These are phyloP conservation scores for Diplotaxis tenuifolia DNA, from an alignment of 345 rosid species.

Conservation along the genomic window DNA sequence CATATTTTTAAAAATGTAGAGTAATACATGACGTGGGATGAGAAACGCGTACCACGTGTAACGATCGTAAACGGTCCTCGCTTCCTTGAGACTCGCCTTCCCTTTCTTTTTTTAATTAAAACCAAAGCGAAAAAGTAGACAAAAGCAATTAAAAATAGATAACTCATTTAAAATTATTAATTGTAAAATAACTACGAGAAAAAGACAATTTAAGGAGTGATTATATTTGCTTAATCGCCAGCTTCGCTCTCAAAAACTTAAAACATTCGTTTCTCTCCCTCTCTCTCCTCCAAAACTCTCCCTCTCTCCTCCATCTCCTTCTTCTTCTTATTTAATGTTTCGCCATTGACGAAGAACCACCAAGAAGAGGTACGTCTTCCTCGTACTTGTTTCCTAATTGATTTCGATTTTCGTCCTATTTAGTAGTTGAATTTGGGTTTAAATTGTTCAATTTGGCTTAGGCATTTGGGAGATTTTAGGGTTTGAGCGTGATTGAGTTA, in stretches of 20 bases:
- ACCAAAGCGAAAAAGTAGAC: slow-evolving; percentile 29
- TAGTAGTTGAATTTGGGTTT: neutral
- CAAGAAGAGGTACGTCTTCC: slow-evolving; percentile 30
- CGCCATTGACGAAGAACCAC: slow-evolving; percentile 29
- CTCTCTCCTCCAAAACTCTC: neutral
- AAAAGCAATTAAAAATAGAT: slow-evolving; percentile 16
- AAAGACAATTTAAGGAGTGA: slow-evolving; percentile 28
- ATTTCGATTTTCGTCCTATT: neutral
- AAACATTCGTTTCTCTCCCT: slow-evolving; percentile 17
- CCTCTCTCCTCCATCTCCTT: slow-evolving; percentile 6
- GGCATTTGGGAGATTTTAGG: slow-evolving; percentile 2
- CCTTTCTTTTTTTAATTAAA: slow-evolving; percentile 5
- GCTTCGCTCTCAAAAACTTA: slow-evolving; percentile 6
- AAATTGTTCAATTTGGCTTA: slow-evolving; percentile 14
- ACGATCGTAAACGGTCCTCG: neutral
- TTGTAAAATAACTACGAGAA: slow-evolving; percentile 2
- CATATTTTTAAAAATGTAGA: neutral
- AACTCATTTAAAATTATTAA: neutral
- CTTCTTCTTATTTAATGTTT: neutral
- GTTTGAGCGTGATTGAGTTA: slow-evolving; percentile 1
- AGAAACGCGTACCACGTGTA: slow-evolving; percentile 1
- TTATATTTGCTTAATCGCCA: slow-evolving; percentile 6
- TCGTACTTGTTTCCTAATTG: slow-evolving; percentile 1
- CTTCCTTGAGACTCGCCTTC: slow-evolving; percentile 43
- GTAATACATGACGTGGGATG: slow-evolving; percentile 30